Percentiles rank a stretch among this genome's conserved stretches.
Conservation (phyloP, 257 asterid species). For the Paraleonurus japonicus region DNA sequence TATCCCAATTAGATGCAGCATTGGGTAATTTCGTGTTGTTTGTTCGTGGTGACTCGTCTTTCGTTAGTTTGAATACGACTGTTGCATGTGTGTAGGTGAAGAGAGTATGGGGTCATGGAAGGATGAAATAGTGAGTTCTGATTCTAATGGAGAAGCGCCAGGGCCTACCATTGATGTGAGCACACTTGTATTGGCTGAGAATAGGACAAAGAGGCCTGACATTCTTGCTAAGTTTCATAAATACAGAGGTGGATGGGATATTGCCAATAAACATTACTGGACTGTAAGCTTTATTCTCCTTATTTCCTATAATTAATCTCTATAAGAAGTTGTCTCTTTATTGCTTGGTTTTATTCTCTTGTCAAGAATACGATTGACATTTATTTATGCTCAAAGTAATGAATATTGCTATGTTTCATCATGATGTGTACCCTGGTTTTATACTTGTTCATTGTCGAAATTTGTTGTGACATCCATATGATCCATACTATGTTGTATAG, state of each 20-base stretch:
- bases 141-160: conserved; percentile 54
- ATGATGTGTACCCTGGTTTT: neutral
- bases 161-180: conserved; percentile 43
- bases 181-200: conserved; percentile 77
- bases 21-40: neutral
- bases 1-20: neutral
- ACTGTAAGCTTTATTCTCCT: conserved; percentile 51
- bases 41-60: neutral
- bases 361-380: neutral
- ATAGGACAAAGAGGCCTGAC: conserved; percentile 85
- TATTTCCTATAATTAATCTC: neutral
- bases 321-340: neutral
- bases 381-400: neutral
- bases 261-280: conserved; percentile 91
- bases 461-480: neutral
- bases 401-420: neutral
- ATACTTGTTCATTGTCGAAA: neutral
- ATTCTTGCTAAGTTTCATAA: conserved; percentile 64
- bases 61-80: neutral
- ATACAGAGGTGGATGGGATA: conserved; percentile 98
- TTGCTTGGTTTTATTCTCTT: neutral
- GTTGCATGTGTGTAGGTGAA: conserved; percentile 45
- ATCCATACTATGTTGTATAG: neutral
- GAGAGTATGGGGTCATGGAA: conserved; percentile 69
- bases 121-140: conserved; percentile 53